Evolutionary conservation across 176 grass and related monocot species (phyloP), one percentile per base, ranked within the genome.

Genomic region (Musa itinerans): DNA sequence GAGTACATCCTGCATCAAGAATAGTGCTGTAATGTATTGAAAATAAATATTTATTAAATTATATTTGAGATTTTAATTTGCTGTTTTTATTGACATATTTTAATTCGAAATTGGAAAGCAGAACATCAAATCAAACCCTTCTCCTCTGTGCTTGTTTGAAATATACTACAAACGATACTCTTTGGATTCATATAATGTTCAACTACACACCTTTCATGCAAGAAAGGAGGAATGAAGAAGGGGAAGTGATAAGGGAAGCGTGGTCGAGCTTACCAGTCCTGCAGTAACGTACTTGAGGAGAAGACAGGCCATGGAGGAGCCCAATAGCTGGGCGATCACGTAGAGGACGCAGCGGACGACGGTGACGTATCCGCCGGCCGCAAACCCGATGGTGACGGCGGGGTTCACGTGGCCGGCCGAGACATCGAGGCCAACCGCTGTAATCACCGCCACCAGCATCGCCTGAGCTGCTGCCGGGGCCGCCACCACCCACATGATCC

Each of bases 361-460:
- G 5, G 83, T 88, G 85, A 96, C 82, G 81, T 85, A 80, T 23
- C 92, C 87, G 17, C 78, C 83, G 14, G 59, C 54, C 52, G 85
- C 85, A 11, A 96, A 85, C 16, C 78, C 87, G 17, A 92, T 80
- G 43, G 87, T 96, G 13, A 96, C 89, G 1, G 92, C 89, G 0
- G 89, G 92, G 80, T 92, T 96, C 43, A 96, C 81, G 86, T 96
- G 89, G 62, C 84, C 89, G 54, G 80, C 86, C 50, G 86, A 92
- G 79, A 96, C 84, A 69, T 89, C 87, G 1, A 96, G 83, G 19
- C 89, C 89, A 6, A 89, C 83, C 11, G 92, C 83, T 12, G 87
- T 83, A 87, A 89, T 86, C 0, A 89, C 85, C 2, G 89, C 78
- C 52, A 92, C 89, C 63, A 82, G 78, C 83, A 96, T 76, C 15